Evolutionary conservation across 2,329 filamentous ascomycete species (phyloP).

Genomic region (Diaporthe aspalathi): DNA sequence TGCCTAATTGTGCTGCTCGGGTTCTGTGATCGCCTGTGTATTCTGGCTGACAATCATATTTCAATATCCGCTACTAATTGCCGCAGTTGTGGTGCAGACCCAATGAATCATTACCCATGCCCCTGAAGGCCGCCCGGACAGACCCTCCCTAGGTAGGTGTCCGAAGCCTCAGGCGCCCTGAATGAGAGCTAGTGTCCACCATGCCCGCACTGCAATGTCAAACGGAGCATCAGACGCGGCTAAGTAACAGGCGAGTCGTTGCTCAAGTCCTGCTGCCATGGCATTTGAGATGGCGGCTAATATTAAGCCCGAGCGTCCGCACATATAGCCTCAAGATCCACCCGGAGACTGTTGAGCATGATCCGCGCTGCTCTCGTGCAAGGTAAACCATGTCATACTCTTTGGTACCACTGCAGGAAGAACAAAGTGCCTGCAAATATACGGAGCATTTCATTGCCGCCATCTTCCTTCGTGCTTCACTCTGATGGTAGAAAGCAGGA

Average conservation of each 20-base stretch:
- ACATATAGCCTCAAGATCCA: constrained; percentile 10
- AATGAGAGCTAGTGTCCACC: constrained; percentile 15
- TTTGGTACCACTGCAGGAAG: no score
- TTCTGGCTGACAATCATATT: not conserved
- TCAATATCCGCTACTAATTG: not conserved
- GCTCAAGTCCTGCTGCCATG: not conserved
- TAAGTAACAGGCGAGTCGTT: constrained; percentile 19
- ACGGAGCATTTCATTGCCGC: constrained; percentile 5
- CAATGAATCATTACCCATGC: not conserved
- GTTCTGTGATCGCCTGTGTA: no score
- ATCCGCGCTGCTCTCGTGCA: not conserved
- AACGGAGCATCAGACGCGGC: constrained; percentile 24
- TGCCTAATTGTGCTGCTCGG: not conserved
- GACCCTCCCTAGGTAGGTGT: not conserved
- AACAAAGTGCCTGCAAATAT: not conserved
- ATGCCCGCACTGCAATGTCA: not conserved
- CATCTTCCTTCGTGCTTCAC: not conserved
- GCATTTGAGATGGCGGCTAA: constrained; percentile 9
- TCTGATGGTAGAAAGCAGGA: not conserved
- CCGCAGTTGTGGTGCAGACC: not conserved
- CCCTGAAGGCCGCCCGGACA: not conserved
- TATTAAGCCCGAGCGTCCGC: constrained; percentile 4
- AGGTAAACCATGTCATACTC: constrained; percentile 12
- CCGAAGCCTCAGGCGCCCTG: not conserved
- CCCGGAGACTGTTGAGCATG: not conserved